Percentiles rank a stretch among this genome's conserved stretches.
These are phyloP conservation scores for Epichloe sibirici DNA, from an alignment of 2,329 filamentous ascomycete species.

Conservation along the genomic window DNA sequence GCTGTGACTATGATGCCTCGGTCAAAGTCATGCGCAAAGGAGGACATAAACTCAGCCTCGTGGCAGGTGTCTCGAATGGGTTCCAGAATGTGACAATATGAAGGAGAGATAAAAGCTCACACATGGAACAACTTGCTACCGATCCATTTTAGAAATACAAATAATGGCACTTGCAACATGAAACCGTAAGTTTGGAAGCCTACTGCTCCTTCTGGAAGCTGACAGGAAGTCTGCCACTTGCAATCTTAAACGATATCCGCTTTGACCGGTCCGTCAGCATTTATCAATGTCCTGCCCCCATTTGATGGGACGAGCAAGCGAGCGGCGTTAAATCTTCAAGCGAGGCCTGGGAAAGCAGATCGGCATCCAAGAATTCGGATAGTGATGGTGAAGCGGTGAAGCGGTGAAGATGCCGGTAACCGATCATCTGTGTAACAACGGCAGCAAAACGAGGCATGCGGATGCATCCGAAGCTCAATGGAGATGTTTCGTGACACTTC, in stretches of 20 bases:
- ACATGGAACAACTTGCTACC: background rate
- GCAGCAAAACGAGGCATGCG: background rate
- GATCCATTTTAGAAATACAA: background rate
- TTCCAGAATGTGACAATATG: background rate
- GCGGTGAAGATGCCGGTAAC: constrained; percentile 6
- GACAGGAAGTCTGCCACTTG: background rate
- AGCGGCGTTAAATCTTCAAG: background rate
- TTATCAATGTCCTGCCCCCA: background rate
- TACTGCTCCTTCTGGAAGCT: background rate
- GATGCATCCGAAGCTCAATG: constrained; percentile 1
- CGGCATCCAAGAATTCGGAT: constrained; percentile 1
- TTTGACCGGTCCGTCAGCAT: background rate
- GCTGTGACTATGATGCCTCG: background rate
- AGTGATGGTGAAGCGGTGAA: constrained; percentile 1
- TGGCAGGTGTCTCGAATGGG: background rate
- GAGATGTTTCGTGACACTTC: background rate
- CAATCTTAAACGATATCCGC: background rate
- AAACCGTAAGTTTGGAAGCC: background rate
- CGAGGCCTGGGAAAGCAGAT: background rate
- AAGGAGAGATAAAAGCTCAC: background rate
- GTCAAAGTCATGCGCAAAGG: background rate
- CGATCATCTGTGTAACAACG: constrained; percentile 4
- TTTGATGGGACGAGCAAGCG: constrained; percentile 1
- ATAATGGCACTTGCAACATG: background rate
- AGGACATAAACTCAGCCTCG: background rate